Base-by-base conservation (phyloP, 139 green algal species). In the Axilococcus clingmanii region DNA sequence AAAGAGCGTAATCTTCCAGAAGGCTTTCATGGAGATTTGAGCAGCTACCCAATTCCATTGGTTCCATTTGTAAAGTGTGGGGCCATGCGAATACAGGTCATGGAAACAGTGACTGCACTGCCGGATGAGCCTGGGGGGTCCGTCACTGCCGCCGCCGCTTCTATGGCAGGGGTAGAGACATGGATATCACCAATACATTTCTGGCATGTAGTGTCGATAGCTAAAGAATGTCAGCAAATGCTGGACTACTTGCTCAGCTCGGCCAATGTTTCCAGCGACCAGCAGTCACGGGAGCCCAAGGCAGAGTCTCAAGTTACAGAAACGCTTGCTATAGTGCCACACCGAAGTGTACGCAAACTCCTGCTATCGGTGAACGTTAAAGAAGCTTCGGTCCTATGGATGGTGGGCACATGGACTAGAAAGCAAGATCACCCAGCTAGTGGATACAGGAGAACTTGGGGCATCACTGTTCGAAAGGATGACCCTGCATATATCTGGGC, bases 181-280 rank as follows among this genome's bases (percentile, higher is more conserved):
- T 78, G 70, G 70, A 8, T 78, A 34, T 78, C 70, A 1, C 66
- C 66, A 3, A 59, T 62, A 22, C 71, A 79, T 31, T 47, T 79
- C 23, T 71, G 61, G 33, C 71, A 79, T 44, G 30, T 73, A 16
- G 40, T 79, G 47, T 77, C 71, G 17, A 46, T 75, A 27, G 54
- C 41, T 3, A 28, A 29, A 9, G 29, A 22, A n/a, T 32, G 68
- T 4, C 42, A 12, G 28, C 15, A 30, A 29, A 15, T 12, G 7
- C 31, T 31, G 33, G 16, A 55, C 40, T 57, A 47, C 9, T 28
- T 37, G 27, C n/a, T 23, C 35, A 8, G 28, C 22, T 57, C 48
- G 7, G n/a, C n/a, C n/a, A n/a, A n/a, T n/a, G n/a, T n/a, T 42
- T n/a, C 17, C 36, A 42, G 17, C 17, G n/a, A n/a, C n/a, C n/a